These are phyloP conservation scores for Tuctoria greenei DNA, from an alignment of 176 grass and related monocot species.

Conservation along the genomic window DNA sequence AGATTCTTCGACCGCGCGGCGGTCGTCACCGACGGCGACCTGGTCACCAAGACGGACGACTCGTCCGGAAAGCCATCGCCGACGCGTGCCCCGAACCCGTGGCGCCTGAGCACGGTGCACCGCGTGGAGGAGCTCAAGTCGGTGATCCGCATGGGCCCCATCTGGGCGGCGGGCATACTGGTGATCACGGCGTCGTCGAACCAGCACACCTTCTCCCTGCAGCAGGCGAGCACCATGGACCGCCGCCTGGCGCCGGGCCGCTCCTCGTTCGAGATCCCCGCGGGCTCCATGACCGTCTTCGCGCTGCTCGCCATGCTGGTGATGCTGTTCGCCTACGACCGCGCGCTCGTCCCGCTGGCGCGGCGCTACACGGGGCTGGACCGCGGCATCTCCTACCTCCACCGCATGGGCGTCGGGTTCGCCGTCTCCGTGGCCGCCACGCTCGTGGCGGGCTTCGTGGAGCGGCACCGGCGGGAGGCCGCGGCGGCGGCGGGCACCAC, in stretches of 20 bases:
- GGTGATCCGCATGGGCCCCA: constrained; percentile 74
- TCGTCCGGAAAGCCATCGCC: constrained; percentile 8
- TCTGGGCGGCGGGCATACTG: constrained; percentile 84
- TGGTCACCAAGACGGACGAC: not conserved
- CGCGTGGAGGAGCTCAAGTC: constrained; percentile 82
- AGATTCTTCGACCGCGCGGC: constrained; percentile 83
- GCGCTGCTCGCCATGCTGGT: constrained; percentile 50
- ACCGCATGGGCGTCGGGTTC: constrained; percentile 73
- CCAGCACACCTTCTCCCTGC: constrained; percentile 73
- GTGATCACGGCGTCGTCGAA: constrained; percentile 62
- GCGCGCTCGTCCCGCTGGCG: constrained; percentile 49
- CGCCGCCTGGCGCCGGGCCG: constrained; percentile 39
- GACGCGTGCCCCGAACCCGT: constrained; percentile 31
- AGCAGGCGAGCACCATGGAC: constrained; percentile 90
- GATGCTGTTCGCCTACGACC: constrained; percentile 69
- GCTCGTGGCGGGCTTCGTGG: constrained; percentile 57
- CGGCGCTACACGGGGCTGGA: constrained; percentile 63
- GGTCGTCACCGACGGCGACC: constrained; percentile 55
- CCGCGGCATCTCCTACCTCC: constrained; percentile 77
- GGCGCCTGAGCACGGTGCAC: constrained; percentile 83
- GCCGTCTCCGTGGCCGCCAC: constrained; percentile 45
- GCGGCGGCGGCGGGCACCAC: constrained; percentile 35
- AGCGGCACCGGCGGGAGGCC: constrained; percentile 44
- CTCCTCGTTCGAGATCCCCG: constrained; percentile 69
- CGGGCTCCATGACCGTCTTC: constrained; percentile 82